Percentiles rank a stretch among this genome's conserved stretches.
Evolutionary conservation across 352 stramenopile species (phyloP).

Genomic region (Phytophthora pistaciae): DNA sequence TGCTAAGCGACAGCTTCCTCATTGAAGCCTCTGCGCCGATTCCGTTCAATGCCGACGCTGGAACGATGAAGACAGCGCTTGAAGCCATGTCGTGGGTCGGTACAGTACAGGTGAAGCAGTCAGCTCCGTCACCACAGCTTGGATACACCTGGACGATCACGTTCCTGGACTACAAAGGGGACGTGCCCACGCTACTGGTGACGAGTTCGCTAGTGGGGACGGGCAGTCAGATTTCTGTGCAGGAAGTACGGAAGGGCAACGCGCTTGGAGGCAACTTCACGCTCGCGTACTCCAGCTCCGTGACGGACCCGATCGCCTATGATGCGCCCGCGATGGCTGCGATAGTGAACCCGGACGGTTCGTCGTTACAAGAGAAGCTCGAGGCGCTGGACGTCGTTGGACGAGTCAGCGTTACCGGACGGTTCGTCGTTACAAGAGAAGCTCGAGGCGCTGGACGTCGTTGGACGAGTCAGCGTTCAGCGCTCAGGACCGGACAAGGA

Average conservation of each 20-base stretch:
- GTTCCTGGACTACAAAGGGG: slow-evolving; percentile 80
- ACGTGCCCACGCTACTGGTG: slow-evolving; percentile 62
- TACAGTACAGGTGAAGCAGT: slow-evolving; percentile 65
- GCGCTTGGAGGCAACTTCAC: slow-evolving; percentile 68
- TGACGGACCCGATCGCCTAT: slow-evolving; percentile 33
- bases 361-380: slow-evolving; percentile 82
- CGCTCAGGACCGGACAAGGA: slow-evolving; percentile 63
- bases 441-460: slow-evolving; percentile 59
- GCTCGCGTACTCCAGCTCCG: slow-evolving; percentile 52
- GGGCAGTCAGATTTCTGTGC: slow-evolving; percentile 61
- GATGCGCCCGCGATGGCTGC: slow-evolving; percentile 44
- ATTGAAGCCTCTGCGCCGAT: slow-evolving; percentile 71
- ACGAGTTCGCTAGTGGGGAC: slow-evolving; percentile 77
- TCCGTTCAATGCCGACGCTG: slow-evolving; percentile 58
- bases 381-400: slow-evolving; percentile 67
- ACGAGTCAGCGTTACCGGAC: slow-evolving; percentile 47
- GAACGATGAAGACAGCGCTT: slow-evolving; percentile 53
- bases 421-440: slow-evolving; percentile 86
- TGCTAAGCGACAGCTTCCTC: slow-evolving; percentile 76
- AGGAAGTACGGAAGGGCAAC: slow-evolving; percentile 78
- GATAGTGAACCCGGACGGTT: slow-evolving; percentile 54
- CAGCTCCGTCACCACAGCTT: slow-evolving; percentile 55
- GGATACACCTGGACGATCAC: slow-evolving; percentile 84
- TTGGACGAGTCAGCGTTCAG: slow-evolving; percentile 57
- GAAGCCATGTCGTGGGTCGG: slow-evolving; percentile 74